Percentiles rank a stretch among this genome's conserved stretches.
Conservation (phyloP, 2,329 filamentous ascomycete genomes). For the Sarocladiaceae sp. region DNA sequence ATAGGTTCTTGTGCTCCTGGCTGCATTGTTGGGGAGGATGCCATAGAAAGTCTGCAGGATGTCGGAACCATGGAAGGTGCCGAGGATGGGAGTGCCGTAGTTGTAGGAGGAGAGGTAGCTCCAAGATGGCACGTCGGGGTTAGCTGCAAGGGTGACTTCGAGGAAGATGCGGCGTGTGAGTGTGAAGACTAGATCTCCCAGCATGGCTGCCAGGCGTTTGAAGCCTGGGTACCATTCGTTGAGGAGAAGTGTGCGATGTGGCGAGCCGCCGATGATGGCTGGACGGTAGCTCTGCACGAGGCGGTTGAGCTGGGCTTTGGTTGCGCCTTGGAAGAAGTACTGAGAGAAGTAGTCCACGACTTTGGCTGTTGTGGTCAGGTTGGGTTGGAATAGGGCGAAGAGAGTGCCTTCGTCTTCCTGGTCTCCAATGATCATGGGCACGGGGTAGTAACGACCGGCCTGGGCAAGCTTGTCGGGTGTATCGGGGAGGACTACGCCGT, state of each 20-base stretch:
- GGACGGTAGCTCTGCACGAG: constrained; percentile 61
- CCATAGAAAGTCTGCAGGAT: constrained; percentile 66
- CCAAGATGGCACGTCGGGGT: constrained; percentile 63
- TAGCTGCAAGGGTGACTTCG: constrained; percentile 33
- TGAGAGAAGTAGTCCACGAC: constrained; percentile 58
- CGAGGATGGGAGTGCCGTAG: constrained; percentile 66
- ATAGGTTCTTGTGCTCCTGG: constrained; percentile 58
- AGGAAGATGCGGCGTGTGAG: constrained; percentile 66
- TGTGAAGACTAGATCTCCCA: constrained; percentile 74
- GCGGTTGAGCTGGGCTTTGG: constrained; percentile 41
- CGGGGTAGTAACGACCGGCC: constrained; percentile 44
- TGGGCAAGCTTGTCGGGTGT: constrained; percentile 57
- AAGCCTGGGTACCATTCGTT: constrained; percentile 74
- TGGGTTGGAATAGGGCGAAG: constrained; percentile 65
- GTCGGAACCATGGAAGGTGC: constrained; percentile 72
- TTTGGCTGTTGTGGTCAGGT: constrained; percentile 57
- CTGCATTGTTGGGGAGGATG: constrained; percentile 57
- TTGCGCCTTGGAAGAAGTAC: constrained; percentile 57
- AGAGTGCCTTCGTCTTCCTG: constrained; percentile 79
- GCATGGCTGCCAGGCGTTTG: constrained; percentile 70
- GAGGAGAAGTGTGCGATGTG: constrained; percentile 64
- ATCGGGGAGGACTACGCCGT: constrained; percentile 56
- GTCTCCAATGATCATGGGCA: constrained; percentile 59
- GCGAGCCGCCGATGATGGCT: constrained; percentile 56
- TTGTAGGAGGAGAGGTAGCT: constrained; percentile 72